Evolutionary conservation across 108 stramenopile species (phyloP), one percentile per base, ranked within the genome.

Genomic region (Bacterosira constricta): DNA sequence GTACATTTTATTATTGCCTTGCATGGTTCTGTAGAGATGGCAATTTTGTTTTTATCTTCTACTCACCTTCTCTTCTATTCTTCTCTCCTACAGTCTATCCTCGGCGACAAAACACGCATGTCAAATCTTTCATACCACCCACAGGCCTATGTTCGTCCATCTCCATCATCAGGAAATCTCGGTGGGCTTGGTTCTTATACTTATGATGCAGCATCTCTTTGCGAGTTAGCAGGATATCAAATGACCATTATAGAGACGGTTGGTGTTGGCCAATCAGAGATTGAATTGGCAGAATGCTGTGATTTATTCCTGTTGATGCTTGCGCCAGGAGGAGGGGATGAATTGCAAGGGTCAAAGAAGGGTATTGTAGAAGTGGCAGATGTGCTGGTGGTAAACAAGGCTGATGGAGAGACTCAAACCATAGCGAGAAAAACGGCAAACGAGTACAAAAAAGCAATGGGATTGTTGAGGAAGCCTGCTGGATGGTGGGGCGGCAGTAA

Each of bases 81-180:
- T n/a, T n/a, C n/a, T n/a, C n/a, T n/a, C n/a, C n/a, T n/a, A n/a
- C n/a, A n/a, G 4, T 95, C 93, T n/a, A 98, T 99, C 47, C 78
- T 99, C 27, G 98, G 98, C 11, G 99, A 99, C 71, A 97, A 97
- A 64, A 99, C 99, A 0, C 88, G 99, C 30, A 99, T 99, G 99
- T 73, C 87, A 10, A 78, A 88, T 70, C 86, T 99, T 23, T 88
- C 92, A 3, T 75, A 84, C 29, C 79, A 96, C 58, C 63, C 61
- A 68, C 34, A 79, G 29, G 97, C 97, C 6, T 98, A 92, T 77
- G 90, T 99, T 34, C 88, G 99, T 25, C 97, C 97, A 11, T 96
- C 96, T 7, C 96, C 98, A 3, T 91, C 95, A 11, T 74, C 95
- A 15, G 94, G 94, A 7, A 82, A 76, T 31, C 90, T 99, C 17